phyloP scores from a whole-genome alignment of 2,329 filamentous ascomycete genomes.

The Diaporthe destruens region DNA sequence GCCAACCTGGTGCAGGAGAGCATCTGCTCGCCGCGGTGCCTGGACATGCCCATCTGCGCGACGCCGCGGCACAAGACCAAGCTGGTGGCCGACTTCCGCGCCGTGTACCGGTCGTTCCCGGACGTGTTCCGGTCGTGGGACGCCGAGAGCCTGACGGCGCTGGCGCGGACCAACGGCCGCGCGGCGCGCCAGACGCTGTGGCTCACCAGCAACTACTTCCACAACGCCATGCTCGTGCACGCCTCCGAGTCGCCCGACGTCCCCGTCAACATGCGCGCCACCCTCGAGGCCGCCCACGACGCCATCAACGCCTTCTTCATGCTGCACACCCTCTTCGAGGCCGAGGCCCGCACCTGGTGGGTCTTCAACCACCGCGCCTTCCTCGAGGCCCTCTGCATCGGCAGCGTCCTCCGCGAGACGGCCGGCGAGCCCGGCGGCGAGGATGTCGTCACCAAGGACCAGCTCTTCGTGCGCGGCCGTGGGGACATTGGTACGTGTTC shows the following conservation, averaged over 20 bases:
- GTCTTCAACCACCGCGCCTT: constrained; percentile 86
- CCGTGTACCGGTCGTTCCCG: constrained; percentile 80
- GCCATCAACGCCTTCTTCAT: constrained; percentile 82
- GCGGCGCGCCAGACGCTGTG: constrained; percentile 81
- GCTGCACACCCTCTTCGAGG: constrained; percentile 75
- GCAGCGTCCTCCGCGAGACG: constrained; percentile 68
- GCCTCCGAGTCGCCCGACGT: constrained; percentile 76
- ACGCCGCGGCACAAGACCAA: constrained; percentile 77
- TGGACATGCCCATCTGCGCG: constrained; percentile 78
- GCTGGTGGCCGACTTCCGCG: constrained; percentile 76
- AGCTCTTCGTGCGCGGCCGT: constrained; percentile 70
- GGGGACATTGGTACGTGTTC: constrained; percentile 69
- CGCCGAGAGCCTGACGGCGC: constrained; percentile 67
- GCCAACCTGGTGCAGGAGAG: constrained; percentile 83
- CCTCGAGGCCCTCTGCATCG: constrained; percentile 79
- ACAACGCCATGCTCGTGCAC: constrained; percentile 84
- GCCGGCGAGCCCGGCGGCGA: constrained; percentile 58
- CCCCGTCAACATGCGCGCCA: constrained; percentile 74
- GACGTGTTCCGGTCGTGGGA: constrained; percentile 78
- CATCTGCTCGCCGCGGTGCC: constrained; percentile 79
- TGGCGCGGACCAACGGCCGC: constrained; percentile 72
- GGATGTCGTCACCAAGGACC: constrained; percentile 64
- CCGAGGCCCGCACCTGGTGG: constrained; percentile 85
- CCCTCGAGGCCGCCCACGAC: constrained; percentile 81
- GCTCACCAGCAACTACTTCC: constrained; percentile 84